Conservation (phyloP, 306 rosid species). For the Ziziphus jujuba region DNA sequence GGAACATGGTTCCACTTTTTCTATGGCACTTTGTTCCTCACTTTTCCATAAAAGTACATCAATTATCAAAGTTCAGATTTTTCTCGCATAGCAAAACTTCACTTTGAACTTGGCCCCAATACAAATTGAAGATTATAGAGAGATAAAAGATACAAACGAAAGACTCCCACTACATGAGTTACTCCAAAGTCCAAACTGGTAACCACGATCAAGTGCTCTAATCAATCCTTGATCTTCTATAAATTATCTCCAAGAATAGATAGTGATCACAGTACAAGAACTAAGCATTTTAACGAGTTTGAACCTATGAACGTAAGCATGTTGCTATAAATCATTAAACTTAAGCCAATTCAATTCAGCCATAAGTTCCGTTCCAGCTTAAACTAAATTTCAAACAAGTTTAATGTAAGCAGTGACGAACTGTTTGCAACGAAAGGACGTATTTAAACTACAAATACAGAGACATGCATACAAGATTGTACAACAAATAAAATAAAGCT, state of each 20-base stretch:
- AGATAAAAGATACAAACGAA: too few species aligned
- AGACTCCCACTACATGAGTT: too few species aligned
- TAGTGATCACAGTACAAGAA: too few species aligned
- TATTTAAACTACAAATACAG: neutral
- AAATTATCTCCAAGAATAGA: too few species aligned
- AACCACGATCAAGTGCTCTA: too few species aligned
- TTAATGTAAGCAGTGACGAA: neutral
- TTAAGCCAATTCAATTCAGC: neutral
- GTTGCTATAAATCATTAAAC: neutral
- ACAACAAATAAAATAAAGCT: too few species aligned
- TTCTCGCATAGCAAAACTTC: neutral
- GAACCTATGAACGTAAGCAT: neutral
- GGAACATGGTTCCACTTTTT: neutral
- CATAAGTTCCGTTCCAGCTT: neutral
- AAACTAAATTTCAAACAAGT: neutral
- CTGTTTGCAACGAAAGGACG: neutral
- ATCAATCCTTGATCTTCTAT: too few species aligned
- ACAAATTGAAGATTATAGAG: neutral
- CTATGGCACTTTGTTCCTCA: constrained; percentile 4
- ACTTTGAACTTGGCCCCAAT: neutral
- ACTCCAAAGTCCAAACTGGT: neutral
- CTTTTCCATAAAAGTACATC: neutral
- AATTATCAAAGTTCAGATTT: neutral
- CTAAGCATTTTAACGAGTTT: too few species aligned
- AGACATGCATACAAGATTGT: neutral